phyloP scores from a whole-genome alignment of 2,329 filamentous ascomycete genomes.

The Fusarium circinatum region DNA sequence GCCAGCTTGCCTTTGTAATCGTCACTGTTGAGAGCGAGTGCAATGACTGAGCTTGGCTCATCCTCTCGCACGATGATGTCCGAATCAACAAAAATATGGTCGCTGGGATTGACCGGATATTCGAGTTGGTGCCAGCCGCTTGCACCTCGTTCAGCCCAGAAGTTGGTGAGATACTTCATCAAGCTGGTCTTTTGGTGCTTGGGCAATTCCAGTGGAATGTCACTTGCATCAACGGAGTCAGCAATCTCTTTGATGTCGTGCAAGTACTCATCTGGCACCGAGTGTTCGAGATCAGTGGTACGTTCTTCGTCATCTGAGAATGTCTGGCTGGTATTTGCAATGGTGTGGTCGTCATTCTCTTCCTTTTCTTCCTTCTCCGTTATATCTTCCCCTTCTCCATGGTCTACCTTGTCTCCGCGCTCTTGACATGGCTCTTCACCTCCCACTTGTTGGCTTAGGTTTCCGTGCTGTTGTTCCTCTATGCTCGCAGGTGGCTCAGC shows the following conservation, averaged over 20 bases:
- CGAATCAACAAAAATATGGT: conserved; percentile 96
- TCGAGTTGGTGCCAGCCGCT: conserved; percentile 94
- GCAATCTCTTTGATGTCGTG: conserved; percentile 71
- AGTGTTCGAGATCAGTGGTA: conserved; percentile 78
- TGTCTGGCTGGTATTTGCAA: conserved; percentile 56
- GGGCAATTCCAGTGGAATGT: conserved; percentile 78
- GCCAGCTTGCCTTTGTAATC: conserved; percentile 87
- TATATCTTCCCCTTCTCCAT: conserved; percentile 36
- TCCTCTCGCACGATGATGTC: conserved; percentile 98
- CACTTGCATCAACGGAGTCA: conserved; percentile 69
- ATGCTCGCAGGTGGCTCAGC: conserved; percentile 35
- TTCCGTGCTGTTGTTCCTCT: conserved; percentile 39
- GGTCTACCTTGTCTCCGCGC: conserved; percentile 13
- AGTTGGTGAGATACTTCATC: conserved; percentile 95
- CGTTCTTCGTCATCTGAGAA: conserved; percentile 76
- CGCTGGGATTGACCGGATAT: conserved; percentile 86
- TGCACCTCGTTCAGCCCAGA: conserved; percentile 97
- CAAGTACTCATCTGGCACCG: conserved; percentile 74
- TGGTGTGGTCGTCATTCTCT: conserved; percentile 45
- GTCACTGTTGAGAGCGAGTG: conserved; percentile 86
- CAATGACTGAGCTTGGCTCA: conserved; percentile 95
- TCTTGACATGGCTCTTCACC: conserved; percentile 44
- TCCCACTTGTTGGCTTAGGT: conserved; percentile 44
- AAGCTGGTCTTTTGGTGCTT: conserved; percentile 94
- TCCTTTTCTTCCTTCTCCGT: conserved; percentile 43